These are phyloP conservation scores for Licmophora abbreviata DNA, from an alignment of 108 stramenopile genomes.

Conservation along the genomic window DNA sequence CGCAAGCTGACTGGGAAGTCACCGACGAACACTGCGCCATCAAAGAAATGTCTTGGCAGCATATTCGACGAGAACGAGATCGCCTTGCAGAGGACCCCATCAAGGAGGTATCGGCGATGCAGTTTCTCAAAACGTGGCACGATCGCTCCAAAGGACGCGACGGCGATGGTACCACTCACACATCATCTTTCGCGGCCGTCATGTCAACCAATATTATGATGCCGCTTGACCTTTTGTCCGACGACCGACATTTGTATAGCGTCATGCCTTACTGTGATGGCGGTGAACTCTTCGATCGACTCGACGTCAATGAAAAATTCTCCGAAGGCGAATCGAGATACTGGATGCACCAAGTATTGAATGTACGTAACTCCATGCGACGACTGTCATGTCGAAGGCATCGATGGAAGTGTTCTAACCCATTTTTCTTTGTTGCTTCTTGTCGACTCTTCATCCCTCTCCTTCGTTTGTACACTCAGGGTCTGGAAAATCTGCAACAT, in stretches of 20 bases:
- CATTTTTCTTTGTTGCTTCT: not conserved
- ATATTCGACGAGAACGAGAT: slow-evolving; percentile 51
- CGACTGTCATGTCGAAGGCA: not conserved
- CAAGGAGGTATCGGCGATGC: slow-evolving; percentile 82
- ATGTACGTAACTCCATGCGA: slow-evolving; percentile 28
- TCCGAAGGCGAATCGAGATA: slow-evolving; percentile 71
- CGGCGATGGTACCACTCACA: slow-evolving; percentile 6
- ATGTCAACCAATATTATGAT: slow-evolving; percentile 65
- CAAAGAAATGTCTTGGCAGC: slow-evolving; percentile 80
- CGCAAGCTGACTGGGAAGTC: slow-evolving; percentile 66
- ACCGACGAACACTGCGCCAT: slow-evolving; percentile 69
- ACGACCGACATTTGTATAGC: slow-evolving; percentile 76
- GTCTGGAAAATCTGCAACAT: slow-evolving; percentile 69
- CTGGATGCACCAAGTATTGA: slow-evolving; percentile 81
- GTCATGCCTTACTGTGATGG: slow-evolving; percentile 86
- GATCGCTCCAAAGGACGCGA: not conserved
- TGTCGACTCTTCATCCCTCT: not conserved
- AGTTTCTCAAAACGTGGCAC: slow-evolving; percentile 48
- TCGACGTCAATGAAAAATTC: slow-evolving; percentile 66
- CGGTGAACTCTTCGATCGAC: slow-evolving; percentile 81
- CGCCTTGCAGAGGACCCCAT: slow-evolving; percentile 76
- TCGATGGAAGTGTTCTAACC: not conserved
- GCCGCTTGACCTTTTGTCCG: slow-evolving; percentile 68
- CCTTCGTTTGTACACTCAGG: slow-evolving; percentile 16
- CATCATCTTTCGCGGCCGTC: slow-evolving; percentile 38